A percentile compares a stretch with the other conserved stretches of the same genome.
Conservation (phyloP, 768 basidiomycete species). For the Lactarius hengduanensis region DNA sequence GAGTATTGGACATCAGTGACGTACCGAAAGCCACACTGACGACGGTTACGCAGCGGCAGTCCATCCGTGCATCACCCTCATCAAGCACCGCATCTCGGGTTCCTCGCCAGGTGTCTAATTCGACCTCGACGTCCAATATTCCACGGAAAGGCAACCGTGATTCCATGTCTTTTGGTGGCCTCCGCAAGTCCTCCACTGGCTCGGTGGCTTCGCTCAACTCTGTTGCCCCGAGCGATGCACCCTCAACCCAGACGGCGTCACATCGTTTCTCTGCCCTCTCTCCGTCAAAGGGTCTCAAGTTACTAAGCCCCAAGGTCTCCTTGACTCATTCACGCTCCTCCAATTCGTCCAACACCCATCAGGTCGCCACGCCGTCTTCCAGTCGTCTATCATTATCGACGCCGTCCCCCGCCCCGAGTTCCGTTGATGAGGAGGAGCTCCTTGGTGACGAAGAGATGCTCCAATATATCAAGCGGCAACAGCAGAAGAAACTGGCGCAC, state of each 20-base stretch:
- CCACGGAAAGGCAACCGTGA: slow-evolving; percentile 73
- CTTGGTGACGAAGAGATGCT: slow-evolving; percentile 97
- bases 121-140: slow-evolving; percentile 45
- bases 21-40: slow-evolving; percentile 46
- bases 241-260: slow-evolving; percentile 36
- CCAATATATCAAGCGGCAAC: slow-evolving; percentile 87
- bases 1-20: slow-evolving; percentile 68
- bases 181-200: slow-evolving; percentile 81
- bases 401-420: slow-evolving; percentile 77
- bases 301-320: slow-evolving; percentile 76
- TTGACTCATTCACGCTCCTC: slow-evolving; percentile 56
- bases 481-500: slow-evolving; percentile 79
- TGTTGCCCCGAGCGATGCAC: slow-evolving; percentile 40
- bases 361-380: slow-evolving; percentile 60
- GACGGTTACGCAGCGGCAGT: slow-evolving; percentile 47
- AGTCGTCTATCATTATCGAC: slow-evolving; percentile 77
- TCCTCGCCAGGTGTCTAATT: slow-evolving; percentile 60
- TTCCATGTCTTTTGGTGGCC: slow-evolving; percentile 71
- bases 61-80: slow-evolving; percentile 66
- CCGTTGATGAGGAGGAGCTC: slow-evolving; percentile 81
- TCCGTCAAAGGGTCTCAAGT: slow-evolving; percentile 79
- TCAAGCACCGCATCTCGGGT: slow-evolving; percentile 53
- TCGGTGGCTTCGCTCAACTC: slow-evolving; percentile 71
- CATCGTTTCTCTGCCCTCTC: slow-evolving; percentile 82
- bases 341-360: slow-evolving; percentile 51